Percentiles rank a stretch among this genome's conserved stretches.
Evolutionary conservation across 192 early-diverging fungal species (phyloP).

Genomic region (Coemansia sp.): DNA sequence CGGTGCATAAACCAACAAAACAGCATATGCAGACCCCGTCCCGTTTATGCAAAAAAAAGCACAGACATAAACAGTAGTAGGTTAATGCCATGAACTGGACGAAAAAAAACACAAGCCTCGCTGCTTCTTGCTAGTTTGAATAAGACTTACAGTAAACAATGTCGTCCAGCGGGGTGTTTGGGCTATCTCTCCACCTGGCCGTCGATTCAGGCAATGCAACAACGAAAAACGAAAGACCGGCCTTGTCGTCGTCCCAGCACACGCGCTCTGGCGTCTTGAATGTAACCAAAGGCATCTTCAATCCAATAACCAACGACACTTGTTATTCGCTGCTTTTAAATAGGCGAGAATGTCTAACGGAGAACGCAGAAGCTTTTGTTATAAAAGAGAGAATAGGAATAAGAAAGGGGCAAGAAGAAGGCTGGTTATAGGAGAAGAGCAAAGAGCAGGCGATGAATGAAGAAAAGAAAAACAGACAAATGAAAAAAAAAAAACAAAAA

Average conservation of each 20-base stretch:
- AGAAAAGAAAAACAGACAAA: conserved; percentile 5
- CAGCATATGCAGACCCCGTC: background rate
- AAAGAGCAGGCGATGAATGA: background rate
- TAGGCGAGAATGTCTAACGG: background rate
- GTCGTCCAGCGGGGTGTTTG: conserved; percentile 38
- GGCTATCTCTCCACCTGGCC: conserved; percentile 44
- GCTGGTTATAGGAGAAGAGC: background rate
- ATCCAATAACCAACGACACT: background rate
- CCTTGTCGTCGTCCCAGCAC: conserved; percentile 46
- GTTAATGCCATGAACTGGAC: background rate
- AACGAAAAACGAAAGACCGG: conserved; percentile 42
- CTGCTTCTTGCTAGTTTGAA: background rate
- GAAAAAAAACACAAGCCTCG: background rate
- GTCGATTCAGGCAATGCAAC: conserved; percentile 43
- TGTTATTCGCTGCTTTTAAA: background rate
- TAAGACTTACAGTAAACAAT: conserved; percentile 51
- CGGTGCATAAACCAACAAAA: background rate
- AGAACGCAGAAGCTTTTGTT: background rate
- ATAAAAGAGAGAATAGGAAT: background rate
- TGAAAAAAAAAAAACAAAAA: conserved; percentile 7
- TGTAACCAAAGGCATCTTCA: conserved; percentile 40
- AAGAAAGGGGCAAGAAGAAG: conserved; percentile 6
- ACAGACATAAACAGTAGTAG: background rate
- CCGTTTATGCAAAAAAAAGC: background rate
- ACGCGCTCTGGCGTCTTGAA: conserved; percentile 55